Percentiles rank a stretch among this genome's conserved stretches.
Evolutionary conservation across 805 yeast genomes (phyloP).

Genomic region (Candida arabinofermentans): DNA sequence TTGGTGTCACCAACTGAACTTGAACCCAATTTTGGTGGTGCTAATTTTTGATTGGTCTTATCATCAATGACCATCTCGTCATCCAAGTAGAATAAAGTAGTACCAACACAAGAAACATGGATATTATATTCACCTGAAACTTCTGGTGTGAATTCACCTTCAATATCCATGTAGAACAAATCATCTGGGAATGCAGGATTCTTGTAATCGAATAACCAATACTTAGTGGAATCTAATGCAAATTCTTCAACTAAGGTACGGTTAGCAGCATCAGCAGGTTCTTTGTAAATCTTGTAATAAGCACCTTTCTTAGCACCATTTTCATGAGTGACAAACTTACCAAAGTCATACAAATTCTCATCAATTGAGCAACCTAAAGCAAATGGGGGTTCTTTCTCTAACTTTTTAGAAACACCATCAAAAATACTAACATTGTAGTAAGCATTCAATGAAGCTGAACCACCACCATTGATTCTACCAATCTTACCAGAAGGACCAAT

Average conservation of each 20-base stretch:
- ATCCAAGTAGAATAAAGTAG: conserved; percentile 40
- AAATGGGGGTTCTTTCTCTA: conserved; percentile 24
- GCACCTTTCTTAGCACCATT: conserved; percentile 26
- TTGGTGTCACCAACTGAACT: conserved; percentile 14
- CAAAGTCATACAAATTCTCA: conserved; percentile 14
- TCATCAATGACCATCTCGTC: conserved; percentile 42
- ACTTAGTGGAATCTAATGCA: conserved; percentile 13
- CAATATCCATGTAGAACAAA: conserved; percentile 37
- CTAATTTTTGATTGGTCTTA: conserved; percentile 37
- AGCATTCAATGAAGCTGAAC: conserved; percentile 45
- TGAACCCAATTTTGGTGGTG: conserved; percentile 39
- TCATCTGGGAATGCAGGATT: conserved; percentile 16
- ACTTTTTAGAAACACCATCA: conserved; percentile 16
- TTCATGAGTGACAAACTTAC: conserved; percentile 11
- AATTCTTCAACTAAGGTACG: conserved; percentile 29
- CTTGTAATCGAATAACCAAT: conserved; percentile 23
- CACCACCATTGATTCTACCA: conserved; percentile 56
- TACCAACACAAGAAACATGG: conserved; percentile 38
- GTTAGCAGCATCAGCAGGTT: conserved; percentile 21
- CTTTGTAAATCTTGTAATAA: conserved; percentile 24
- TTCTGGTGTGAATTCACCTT: conserved; percentile 35
- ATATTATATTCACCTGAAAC: conserved; percentile 37
- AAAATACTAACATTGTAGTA: conserved; percentile 17
- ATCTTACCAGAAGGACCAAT: conserved; percentile 58
- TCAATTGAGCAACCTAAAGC: conserved; percentile 33